phyloP scores from a whole-genome alignment of 2,329 filamentous ascomycete genomes.

The Juglanconis sp. region DNA sequence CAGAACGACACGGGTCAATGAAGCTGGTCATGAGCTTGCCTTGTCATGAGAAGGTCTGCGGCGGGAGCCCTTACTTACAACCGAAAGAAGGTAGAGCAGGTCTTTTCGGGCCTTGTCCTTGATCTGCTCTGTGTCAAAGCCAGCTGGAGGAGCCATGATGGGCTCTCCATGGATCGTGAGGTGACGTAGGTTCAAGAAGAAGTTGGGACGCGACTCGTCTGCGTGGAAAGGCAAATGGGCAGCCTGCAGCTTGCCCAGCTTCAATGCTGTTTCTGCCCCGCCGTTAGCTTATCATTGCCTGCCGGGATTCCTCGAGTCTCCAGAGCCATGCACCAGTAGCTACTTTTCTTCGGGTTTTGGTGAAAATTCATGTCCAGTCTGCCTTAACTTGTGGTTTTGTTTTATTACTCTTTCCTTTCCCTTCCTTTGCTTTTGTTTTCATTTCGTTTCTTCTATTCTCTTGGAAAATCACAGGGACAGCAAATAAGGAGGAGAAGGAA shows the following conservation, averaged over 20 bases:
- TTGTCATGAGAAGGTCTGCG: constrained; percentile 2
- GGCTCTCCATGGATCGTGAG: constrained; percentile 45
- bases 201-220: not conserved
- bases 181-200: constrained; percentile 5
- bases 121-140: constrained; percentile 73
- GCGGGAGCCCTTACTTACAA: constrained; percentile 63
- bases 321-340: too few species aligned
- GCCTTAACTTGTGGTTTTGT: too few species aligned
- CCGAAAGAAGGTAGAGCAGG: constrained; percentile 85
- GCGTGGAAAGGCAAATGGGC: not conserved
- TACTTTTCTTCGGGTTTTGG: too few species aligned
- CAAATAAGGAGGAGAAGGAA: too few species aligned
- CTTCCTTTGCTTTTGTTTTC: too few species aligned
- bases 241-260: not conserved
- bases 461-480: too few species aligned
- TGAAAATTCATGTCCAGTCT: too few species aligned
- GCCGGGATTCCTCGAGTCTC: not conserved
- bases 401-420: too few species aligned
- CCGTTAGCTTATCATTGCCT: not conserved
- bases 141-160: constrained; percentile 66
- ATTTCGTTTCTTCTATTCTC: too few species aligned
- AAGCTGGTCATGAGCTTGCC: constrained; percentile 17
- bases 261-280: not conserved
- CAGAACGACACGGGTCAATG: constrained; percentile 16
- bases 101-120: constrained; percentile 82